Conservation (phyloP, 768 basidiomycete species). For the Leccinum truebloodii region DNA sequence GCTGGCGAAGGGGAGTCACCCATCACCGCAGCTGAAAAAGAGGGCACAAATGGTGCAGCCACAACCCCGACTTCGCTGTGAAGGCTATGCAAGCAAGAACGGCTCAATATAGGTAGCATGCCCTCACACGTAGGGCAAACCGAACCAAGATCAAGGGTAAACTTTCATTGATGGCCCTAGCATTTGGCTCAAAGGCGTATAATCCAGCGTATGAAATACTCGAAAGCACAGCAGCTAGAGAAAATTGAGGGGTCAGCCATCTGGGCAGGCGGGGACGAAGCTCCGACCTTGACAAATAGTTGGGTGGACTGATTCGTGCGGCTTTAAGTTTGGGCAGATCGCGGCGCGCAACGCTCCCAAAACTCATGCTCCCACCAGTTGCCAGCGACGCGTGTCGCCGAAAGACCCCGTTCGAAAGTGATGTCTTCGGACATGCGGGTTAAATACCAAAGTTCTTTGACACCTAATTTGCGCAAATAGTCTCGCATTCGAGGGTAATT, state of each 20-base stretch:
- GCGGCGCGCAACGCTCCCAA: constrained; percentile 42
- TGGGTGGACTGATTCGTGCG: constrained; percentile 7
- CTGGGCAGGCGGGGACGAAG: constrained; percentile 18
- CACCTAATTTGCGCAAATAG: constrained; percentile 63
- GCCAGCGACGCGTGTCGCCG: constrained; percentile 46
- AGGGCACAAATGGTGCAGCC: constrained; percentile 17
- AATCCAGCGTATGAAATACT: constrained; percentile 20
- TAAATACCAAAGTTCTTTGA: constrained; percentile 69
- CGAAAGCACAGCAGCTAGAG: constrained; percentile 17
- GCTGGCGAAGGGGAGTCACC: constrained; percentile 2
- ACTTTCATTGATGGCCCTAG: neutral
- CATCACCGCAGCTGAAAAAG: constrained; percentile 8
- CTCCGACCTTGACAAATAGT: constrained; percentile 25
- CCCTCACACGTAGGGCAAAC: neutral
- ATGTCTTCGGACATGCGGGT: constrained; percentile 35
- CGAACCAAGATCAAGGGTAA: constrained; percentile 7
- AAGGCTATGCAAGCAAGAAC: constrained; percentile 3
- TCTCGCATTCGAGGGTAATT: constrained; percentile 70
- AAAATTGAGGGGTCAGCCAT: constrained; percentile 14
- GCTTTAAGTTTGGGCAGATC: constrained; percentile 17
- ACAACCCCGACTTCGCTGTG: constrained; percentile 11
- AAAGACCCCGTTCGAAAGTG: constrained; percentile 34
- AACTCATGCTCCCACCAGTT: constrained; percentile 62
- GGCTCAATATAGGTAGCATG: constrained; percentile 8
- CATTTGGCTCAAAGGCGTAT: constrained; percentile 10